These are phyloP conservation scores for Cordyceps farinosa DNA, from an alignment of 2,329 filamentous ascomycete genomes.

Conservation along the genomic window DNA sequence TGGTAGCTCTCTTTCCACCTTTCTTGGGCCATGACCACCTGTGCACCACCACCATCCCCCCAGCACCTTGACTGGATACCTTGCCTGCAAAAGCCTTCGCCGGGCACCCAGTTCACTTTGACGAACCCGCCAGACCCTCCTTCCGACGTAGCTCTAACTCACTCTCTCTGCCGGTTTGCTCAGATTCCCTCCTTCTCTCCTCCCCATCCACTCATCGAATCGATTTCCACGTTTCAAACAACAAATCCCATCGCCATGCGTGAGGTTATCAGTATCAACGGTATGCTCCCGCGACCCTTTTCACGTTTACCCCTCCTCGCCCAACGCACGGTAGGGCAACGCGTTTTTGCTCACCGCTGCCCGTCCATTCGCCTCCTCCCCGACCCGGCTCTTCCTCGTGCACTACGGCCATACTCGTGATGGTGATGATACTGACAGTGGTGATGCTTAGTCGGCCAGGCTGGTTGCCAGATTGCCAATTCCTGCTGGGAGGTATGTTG, in stretches of 20 bases:
- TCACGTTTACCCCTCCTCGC: slow-evolving; percentile 27
- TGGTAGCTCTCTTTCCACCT: slow-evolving; percentile 7
- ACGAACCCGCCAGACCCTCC: slow-evolving; percentile 17
- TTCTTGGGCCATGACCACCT: not conserved
- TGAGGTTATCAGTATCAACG: slow-evolving; percentile 99
- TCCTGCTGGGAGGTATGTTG: slow-evolving; percentile 98
- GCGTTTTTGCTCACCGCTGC: slow-evolving; percentile 42
- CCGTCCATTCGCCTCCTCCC: slow-evolving; percentile 15
- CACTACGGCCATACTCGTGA: not conserved
- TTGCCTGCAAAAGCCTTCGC: slow-evolving; percentile 15
- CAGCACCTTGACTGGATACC: slow-evolving; percentile 11
- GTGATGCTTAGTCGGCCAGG: slow-evolving; percentile 82
- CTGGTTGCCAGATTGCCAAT: slow-evolving; percentile 99
- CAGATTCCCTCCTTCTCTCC: slow-evolving; percentile 22
- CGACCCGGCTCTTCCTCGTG: not conserved
- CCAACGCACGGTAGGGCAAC: slow-evolving; percentile 27
- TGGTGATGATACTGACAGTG: slow-evolving; percentile 46
- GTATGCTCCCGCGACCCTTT: slow-evolving; percentile 51
- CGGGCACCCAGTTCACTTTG: not conserved
- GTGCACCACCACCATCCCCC: slow-evolving; percentile 2
- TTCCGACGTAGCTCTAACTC: slow-evolving; percentile 6
- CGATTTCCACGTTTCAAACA: slow-evolving; percentile 21
- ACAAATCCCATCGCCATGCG: slow-evolving; percentile 67
- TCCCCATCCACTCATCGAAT: slow-evolving; percentile 24
- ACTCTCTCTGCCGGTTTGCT: not conserved